Conservation (phyloP, 2,329 filamentous ascomycete genomes). For the Curvularia verruculosa region DNA sequence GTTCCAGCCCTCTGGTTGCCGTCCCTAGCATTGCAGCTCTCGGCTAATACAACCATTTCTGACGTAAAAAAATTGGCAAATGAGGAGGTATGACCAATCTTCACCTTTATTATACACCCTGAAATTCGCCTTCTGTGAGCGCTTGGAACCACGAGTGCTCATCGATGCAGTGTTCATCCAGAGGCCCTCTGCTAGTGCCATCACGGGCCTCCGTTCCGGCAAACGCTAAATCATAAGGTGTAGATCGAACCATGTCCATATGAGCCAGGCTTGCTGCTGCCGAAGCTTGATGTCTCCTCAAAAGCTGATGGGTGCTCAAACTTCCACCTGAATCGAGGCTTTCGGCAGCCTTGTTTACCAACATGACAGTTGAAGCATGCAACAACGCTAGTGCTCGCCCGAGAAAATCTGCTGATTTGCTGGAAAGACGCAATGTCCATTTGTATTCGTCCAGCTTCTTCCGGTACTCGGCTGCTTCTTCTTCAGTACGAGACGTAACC, state of each 20-base stretch:
- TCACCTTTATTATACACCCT: background rate
- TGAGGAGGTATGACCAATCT: background rate
- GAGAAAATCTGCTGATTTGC: slow-evolving; percentile 53
- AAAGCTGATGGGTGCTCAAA: background rate
- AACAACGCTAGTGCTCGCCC: slow-evolving; percentile 45
- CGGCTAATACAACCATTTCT: background rate
- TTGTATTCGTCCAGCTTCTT: slow-evolving; percentile 50
- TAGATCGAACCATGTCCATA: background rate
- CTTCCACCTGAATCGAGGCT: background rate
- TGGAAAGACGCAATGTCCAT: slow-evolving; percentile 52
- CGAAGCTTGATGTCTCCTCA: background rate
- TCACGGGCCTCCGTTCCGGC: background rate
- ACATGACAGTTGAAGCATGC: slow-evolving; percentile 27
- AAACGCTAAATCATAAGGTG: background rate
- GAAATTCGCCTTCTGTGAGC: background rate
- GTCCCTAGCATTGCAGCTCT: background rate
- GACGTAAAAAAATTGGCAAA: background rate
- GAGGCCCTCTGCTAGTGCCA: background rate
- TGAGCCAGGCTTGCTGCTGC: background rate
- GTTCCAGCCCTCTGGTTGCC: background rate
- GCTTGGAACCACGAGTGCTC: slow-evolving; percentile 10
- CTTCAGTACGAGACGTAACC: slow-evolving; percentile 40
- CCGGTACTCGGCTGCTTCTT: slow-evolving; percentile 47
- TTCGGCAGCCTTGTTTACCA: slow-evolving; percentile 19
- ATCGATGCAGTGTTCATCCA: background rate